These are phyloP conservation scores for Plasmodium knowlesi DNA, from an alignment of 169 alveolate genomes.

Conservation along the genomic window DNA sequence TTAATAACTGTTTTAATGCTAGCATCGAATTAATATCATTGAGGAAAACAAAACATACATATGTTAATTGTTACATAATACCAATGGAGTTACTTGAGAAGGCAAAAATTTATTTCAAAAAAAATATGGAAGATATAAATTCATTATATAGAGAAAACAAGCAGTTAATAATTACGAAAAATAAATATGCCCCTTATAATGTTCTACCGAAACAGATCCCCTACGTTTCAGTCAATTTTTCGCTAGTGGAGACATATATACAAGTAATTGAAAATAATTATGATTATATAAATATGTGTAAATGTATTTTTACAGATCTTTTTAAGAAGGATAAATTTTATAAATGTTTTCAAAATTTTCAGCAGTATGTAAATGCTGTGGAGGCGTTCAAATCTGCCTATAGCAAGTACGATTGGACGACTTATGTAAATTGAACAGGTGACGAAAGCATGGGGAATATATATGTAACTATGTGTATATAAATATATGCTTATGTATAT, in stretches of 20 bases:
- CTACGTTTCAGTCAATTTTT: constrained; percentile 64
- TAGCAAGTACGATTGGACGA: constrained; percentile 69
- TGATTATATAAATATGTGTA: constrained; percentile 74
- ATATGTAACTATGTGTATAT: no score
- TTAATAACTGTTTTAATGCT: constrained; percentile 66
- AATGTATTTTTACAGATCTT: constrained; percentile 69
- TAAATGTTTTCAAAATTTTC: constrained; percentile 66
- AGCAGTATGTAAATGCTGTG: constrained; percentile 59
- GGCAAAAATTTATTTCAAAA: constrained; percentile 74
- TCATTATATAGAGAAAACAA: constrained; percentile 76
- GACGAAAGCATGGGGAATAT: background rate
- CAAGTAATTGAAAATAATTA: constrained; percentile 75
- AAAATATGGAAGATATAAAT: constrained; percentile 70
- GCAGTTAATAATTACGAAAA: constrained; percentile 66
- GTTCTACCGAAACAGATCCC: constrained; percentile 74
- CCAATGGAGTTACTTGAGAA: constrained; percentile 63
- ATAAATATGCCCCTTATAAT: constrained; percentile 75
- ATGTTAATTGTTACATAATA: constrained; percentile 68
- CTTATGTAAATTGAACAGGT: constrained; percentile 1
- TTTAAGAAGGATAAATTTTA: constrained; percentile 69
- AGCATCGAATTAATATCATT: constrained; percentile 59
- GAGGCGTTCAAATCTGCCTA: constrained; percentile 53
- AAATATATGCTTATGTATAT: background rate
- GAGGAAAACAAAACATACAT: constrained; percentile 75
- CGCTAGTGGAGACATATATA: constrained; percentile 74